phyloP scores from a whole-genome alignment of 352 stramenopile species.

The Pythium utonaiense region DNA sequence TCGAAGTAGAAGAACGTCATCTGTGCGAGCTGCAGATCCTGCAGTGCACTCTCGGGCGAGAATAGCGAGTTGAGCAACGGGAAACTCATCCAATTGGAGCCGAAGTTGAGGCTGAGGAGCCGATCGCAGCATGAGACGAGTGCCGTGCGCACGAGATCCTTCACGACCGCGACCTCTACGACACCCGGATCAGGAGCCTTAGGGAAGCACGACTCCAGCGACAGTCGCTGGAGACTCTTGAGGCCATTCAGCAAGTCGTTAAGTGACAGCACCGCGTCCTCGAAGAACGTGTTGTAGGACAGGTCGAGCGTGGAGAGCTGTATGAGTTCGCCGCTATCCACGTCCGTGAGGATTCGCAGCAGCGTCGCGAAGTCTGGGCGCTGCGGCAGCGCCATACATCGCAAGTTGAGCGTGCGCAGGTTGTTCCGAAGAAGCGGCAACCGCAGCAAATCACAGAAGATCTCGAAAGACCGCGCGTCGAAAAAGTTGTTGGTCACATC shows the following conservation, averaged over 20 bases:
- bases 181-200: constrained; percentile 36
- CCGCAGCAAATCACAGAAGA: constrained; percentile 44
- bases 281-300: constrained; percentile 64
- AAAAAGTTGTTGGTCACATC: constrained; percentile 66
- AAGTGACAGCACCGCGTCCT: constrained; percentile 33
- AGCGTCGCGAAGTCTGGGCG: constrained; percentile 41
- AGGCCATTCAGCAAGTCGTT: constrained; percentile 39
- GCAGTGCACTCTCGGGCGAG: constrained; percentile 39
- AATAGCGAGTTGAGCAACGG: constrained; percentile 59
- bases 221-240: constrained; percentile 34
- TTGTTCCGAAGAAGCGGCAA: constrained; percentile 30
- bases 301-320: constrained; percentile 52
- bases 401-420: constrained; percentile 37
- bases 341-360: constrained; percentile 34
- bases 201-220: constrained; percentile 57
- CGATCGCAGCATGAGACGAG: constrained; percentile 35
- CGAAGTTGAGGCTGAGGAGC: constrained; percentile 48
- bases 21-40: constrained; percentile 33
- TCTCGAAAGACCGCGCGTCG: constrained; percentile 42
- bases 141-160: constrained; percentile 34
- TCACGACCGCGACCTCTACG: constrained; percentile 36
- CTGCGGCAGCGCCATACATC: constrained; percentile 46
- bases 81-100: constrained; percentile 49
- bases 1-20: constrained; percentile 35
- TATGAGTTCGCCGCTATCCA: constrained; percentile 17